Percentiles rank a stretch among this genome's conserved stretches.
phyloP scores from a whole-genome alignment of 371 early-diverging fungal genomes.

The Mortierella sp. region DNA sequence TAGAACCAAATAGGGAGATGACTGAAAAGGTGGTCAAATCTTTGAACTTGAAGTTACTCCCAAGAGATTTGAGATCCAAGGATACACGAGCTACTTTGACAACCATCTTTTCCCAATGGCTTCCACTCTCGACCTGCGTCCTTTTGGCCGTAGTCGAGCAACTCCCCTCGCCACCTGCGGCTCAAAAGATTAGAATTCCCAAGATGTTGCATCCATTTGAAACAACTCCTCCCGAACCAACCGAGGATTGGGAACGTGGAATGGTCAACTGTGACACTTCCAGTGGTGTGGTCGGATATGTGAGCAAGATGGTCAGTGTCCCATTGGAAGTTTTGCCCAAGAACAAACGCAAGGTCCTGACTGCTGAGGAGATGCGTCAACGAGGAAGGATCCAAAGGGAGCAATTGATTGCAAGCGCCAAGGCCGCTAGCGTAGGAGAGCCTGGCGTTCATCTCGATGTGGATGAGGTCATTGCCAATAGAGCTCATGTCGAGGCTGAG shows the following conservation, averaged over 20 bases:
- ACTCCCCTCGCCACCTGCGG: slow-evolving; percentile 87
- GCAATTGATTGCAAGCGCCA: slow-evolving; percentile 40
- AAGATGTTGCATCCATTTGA: slow-evolving; percentile 78
- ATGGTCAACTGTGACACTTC: slow-evolving; percentile 70
- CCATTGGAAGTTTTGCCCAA: slow-evolving; percentile 81
- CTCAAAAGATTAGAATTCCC: slow-evolving; percentile 88
- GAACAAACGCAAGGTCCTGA: slow-evolving; percentile 73
- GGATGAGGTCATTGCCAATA: slow-evolving; percentile 38
- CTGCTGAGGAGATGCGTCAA: slow-evolving; percentile 94
- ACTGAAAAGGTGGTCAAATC: slow-evolving; percentile 93
- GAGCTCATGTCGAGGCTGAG: slow-evolving; percentile 54
- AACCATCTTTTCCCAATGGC: slow-evolving; percentile 88
- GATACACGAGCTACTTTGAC: slow-evolving; percentile 82
- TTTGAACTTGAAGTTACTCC: slow-evolving; percentile 87
- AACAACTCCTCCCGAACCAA: slow-evolving; percentile 61
- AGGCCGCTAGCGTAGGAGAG: slow-evolving; percentile 58
- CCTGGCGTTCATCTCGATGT: slow-evolving; percentile 56
- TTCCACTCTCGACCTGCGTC: slow-evolving; percentile 82
- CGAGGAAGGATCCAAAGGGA: slow-evolving; percentile 70
- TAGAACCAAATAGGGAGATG: slow-evolving; percentile 81
- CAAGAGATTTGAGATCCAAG: slow-evolving; percentile 89
- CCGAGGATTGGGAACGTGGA: slow-evolving; percentile 70
- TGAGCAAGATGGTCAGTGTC: slow-evolving; percentile 95
- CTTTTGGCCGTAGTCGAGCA: slow-evolving; percentile 88
- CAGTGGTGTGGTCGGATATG: slow-evolving; percentile 80